These are phyloP conservation scores for Hawksworthiomyces lignivorus DNA, from an alignment of 2,329 filamentous ascomycete species.

Conservation along the genomic window DNA sequence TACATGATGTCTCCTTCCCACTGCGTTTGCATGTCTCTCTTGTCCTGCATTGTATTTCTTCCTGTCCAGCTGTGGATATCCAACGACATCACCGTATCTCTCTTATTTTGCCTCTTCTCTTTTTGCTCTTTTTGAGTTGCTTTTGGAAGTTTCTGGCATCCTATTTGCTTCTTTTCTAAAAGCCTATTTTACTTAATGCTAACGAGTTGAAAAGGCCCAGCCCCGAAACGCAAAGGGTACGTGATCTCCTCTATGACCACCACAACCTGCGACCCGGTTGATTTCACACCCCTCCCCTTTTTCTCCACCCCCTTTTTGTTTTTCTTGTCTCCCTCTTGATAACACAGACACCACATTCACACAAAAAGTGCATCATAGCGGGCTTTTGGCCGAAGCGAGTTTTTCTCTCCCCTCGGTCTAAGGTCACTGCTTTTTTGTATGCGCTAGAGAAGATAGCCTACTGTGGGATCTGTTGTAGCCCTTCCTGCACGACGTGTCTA, in stretches of 20 bases:
- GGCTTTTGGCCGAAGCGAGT: background rate
- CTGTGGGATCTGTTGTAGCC: no score
- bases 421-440: no score
- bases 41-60: no score
- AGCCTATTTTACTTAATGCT: conserved; percentile 1
- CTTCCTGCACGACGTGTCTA: no score
- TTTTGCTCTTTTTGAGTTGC: conserved; percentile 9
- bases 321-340: background rate
- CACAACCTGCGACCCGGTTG: conserved; percentile 26
- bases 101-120: background rate
- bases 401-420: background rate
- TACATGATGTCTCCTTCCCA: no score
- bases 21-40: no score
- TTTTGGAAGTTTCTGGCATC: conserved; percentile 7
- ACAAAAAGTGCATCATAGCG: no score
- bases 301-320: conserved; percentile 9
- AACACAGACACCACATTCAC: no score
- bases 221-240: conserved; percentile 36
- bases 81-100: no score
- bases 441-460: no score
- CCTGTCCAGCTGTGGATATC: no score
- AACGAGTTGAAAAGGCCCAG: conserved; percentile 17
- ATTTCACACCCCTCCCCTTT: conserved; percentile 22
- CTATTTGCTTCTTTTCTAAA: conserved; percentile 1
- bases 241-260: conserved; percentile 27